Evolutionary conservation across 352 stramenopile genomes (phyloP).

Genomic region (Globisporangium barbulae): DNA sequence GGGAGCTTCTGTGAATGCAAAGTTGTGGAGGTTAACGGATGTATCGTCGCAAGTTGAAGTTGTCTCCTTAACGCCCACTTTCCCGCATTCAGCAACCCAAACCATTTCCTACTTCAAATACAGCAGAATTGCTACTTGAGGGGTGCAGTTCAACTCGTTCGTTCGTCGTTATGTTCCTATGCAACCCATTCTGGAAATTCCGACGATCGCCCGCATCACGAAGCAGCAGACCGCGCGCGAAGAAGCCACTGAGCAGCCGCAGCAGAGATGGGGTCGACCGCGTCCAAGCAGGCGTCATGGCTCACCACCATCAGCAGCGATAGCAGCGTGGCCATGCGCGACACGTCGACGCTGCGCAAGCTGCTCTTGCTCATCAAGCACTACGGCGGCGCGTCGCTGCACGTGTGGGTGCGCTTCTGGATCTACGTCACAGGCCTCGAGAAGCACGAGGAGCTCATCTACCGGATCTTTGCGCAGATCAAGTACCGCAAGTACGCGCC

Average conservation of each 20-base stretch:
- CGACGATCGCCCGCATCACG: not conserved
- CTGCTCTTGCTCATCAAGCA: constrained; percentile 20
- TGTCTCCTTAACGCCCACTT: constrained; percentile 12
- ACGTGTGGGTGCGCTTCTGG: constrained; percentile 71
- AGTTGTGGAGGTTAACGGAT: not conserved
- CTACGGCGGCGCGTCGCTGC: constrained; percentile 30
- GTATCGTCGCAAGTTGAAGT: constrained; percentile 17
- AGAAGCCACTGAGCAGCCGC: not conserved
- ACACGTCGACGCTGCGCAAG: constrained; percentile 7
- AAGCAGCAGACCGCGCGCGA: too few relatives aligned
- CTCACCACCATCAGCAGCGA: not conserved
- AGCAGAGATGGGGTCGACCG: constrained; percentile 10
- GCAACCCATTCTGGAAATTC: not conserved
- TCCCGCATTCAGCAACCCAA: not conserved
- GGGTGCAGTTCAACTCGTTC: not conserved
- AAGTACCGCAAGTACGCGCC: constrained; percentile 45
- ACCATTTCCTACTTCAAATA: not conserved
- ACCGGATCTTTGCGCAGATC: constrained; percentile 40
- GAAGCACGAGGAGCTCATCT: constrained; percentile 48
- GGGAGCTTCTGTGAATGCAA: not conserved
- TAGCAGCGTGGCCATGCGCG: not conserved
- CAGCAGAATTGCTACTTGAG: not conserved
- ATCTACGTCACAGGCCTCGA: constrained; percentile 76
- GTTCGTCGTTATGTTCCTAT: not conserved
- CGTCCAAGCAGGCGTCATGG: constrained; percentile 5